These are phyloP conservation scores for Corylus avellana DNA, from an alignment of 306 rosid genomes.

Conservation along the genomic window DNA sequence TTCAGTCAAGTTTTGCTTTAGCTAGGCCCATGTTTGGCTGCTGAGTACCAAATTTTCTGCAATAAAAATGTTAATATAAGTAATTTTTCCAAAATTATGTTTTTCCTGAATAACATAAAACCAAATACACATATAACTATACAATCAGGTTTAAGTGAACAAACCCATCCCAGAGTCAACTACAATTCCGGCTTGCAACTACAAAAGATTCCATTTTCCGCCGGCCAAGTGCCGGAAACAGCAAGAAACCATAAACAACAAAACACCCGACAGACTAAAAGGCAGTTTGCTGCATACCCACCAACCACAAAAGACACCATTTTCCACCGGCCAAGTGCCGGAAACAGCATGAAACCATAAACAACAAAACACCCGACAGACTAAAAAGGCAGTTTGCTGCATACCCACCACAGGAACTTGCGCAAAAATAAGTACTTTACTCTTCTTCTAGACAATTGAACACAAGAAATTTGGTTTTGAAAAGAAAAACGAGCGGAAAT, in stretches of 20 bases:
- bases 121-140: not conserved
- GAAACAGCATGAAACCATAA: conserved; percentile 10
- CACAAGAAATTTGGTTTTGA: no score
- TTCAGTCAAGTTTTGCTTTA: no score
- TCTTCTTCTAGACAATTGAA: conserved; percentile 23
- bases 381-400: conserved; percentile 10
- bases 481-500: not conserved
- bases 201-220: no score
- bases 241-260: no score
- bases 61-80: not conserved
- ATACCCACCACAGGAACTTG: conserved; percentile 22
- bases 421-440: conserved; percentile 19
- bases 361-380: conserved; percentile 32
- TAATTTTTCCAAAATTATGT: not conserved
- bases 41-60: conserved; percentile 15
- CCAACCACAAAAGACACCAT: conserved; percentile 15
- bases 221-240: no score
- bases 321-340: conserved; percentile 9
- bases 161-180: conserved; percentile 32
- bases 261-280: no score
- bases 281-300: no score
- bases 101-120: not conserved
- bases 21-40: no score
- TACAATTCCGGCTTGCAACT: conserved; percentile 20
- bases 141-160: not conserved